Base-by-base conservation (phyloP, 768 basidiomycete species). In the Lepiota subincarnata region DNA sequence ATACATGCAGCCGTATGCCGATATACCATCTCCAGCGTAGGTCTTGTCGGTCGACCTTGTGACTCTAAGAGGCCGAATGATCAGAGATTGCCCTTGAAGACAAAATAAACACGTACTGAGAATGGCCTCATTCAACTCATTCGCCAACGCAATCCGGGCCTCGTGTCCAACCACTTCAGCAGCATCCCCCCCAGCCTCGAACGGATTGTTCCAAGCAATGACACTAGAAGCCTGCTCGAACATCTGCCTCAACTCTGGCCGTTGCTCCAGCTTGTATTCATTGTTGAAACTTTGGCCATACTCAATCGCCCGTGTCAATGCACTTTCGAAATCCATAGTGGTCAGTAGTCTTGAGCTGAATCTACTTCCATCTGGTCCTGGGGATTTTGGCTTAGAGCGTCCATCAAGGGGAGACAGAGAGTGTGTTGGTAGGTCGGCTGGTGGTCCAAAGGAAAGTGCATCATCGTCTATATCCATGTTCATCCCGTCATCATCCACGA, bases 51-150 rank as follows among this genome's bases (percentile, higher is more conserved):
- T 35, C 81, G 80, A 16, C 87, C 87, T 71, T 89, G 87, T 0
- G 90, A 92, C 68, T 82, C 91, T 94, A 31, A 36, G 11, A 52
- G 38, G 7, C 24, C 37, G 12, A 37, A 2, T 20, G n/a, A 36
- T 61, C 11, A 62, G 55, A 35, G 43, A 45, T 12, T 22, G 53
- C 24, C 14, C 2, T 18, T 49, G 19, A 24, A 19, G 18, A 5
- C 50, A 13, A 39, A 46, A 35, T 36, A 34, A 44, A 40, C 41
- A 70, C 84, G 59, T 60, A 92, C 92, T 87, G 49, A 94, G 72
- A 53, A 95, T 91, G 37, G 84, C 89, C 65, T 83, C 78, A 61
- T 94, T 93, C 36, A 93, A 66, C 69, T 91, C 89, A 55, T 81
- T 84, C 24, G 87, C 86, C 51, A 93, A 75, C 34, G 74, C 66